Evolutionary conservation across 805 yeast species (phyloP), one percentile per base, ranked within the genome.

Genomic region (Cyberlindnera veronae): DNA sequence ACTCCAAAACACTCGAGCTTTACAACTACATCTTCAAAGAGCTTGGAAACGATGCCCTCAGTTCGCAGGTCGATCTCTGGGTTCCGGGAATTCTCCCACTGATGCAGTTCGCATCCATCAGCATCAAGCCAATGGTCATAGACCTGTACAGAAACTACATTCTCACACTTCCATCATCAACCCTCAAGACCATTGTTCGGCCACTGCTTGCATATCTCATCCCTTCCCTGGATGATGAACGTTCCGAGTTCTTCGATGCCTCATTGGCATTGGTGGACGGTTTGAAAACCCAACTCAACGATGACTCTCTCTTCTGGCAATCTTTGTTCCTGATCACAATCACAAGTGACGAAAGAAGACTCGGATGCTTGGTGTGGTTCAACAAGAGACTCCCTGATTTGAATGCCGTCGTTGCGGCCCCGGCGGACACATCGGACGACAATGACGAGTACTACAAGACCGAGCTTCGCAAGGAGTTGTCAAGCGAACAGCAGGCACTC

Each of bases 161-260:
- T 6, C 64, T 85, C 3, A 68, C 65, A 27, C 52, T 85, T 3
- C 74, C 82, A 3, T 55, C 78, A 3, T 41, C 49, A 0, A 61
- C 69, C 0, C 61, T 90, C 41, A 69, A 78, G 39, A 63, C 73
- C 18, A 60, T 87, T 14, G 65, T 84, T 24, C 79, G 77, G 42
- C 89, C 97, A 0, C 54, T 91, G 7, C 61, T 91, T 5, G 68
- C 89, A 36, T 76, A 91, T 45, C 68, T 90, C 24, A 62, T 91
- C 3, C 89, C 96, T 0, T 96, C 96, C 0, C 74, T 93, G 37
- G 99, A 93, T 53, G 98, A 93, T 53, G 96, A 90, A 49, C 77
- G 90, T 29, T 79, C 90, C 16, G 99, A 93, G 53, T 81, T 81
- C 23, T 91, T 84, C 55, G 70, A 68, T 12, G 74, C 80, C 2